Base-by-base conservation (phyloP, 2,329 filamentous ascomycete genomes). In the Didymosphaeria variabile region DNA sequence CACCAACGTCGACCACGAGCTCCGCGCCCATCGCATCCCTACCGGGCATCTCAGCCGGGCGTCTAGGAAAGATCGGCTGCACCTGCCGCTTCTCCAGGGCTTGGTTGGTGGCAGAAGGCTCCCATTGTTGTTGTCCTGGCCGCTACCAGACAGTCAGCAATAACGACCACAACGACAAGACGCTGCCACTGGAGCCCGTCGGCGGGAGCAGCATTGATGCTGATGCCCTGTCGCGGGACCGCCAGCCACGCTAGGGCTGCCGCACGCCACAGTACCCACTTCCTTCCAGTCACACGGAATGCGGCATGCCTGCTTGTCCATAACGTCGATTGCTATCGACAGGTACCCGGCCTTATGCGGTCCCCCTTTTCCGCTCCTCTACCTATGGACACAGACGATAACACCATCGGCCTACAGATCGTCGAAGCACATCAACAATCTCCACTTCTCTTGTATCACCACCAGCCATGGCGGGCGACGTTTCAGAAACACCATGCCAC, bases 201-300 rank as follows among this genome's bases (percentile, higher is more conserved):
- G 59, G 60, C 58, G 52, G 50, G 51, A 50, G 5, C 49, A 64
- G 57, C 59, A 61, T 60, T 50, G 63, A 40, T 40, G 38, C 38
- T 40, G 38, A 19, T 17, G 38, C 38, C 40, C 46, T 46, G 45
- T 61, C 49, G 66, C 65, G 63, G 61, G 61, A 66, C 62, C 58
- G 69, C 65, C 68, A 71, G 72, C 68, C 73, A 74, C 72, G 72
- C 75, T 55, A 52, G 47, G 38, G 42, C 58, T 34, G 51, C 36
- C 15, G 44, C 46, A 26, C 10, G 23, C 34, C 32, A 31, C 34
- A 40, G 21, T n/a, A 13, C 32, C 54, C 42, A 42, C 40, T 50
- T 19, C 44, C 40, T 50, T 19, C 44, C 55, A 47, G 26, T 36
- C 47, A 36, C 19, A 31, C 56, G 53, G 53, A 38, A 40, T 53